phyloP scores from a whole-genome alignment of 352 stramenopile genomes.

The Phytophthora colocasiae region DNA sequence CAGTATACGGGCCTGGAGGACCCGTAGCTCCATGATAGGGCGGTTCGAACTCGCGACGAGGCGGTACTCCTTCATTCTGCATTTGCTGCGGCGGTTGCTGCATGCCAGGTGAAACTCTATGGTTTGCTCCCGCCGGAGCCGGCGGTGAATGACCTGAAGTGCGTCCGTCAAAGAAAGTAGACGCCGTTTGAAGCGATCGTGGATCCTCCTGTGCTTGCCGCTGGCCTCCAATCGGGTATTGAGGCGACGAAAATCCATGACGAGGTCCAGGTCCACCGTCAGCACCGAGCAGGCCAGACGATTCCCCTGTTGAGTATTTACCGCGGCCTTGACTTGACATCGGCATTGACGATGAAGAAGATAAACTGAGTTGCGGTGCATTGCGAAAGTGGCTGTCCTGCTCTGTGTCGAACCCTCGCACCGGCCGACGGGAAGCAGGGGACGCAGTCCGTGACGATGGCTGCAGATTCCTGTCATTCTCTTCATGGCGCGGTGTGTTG shows the following conservation, averaged over 20 bases:
- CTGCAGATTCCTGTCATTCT: conserved; percentile 28
- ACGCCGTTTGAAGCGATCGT: conserved; percentile 16
- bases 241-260: conserved; percentile 30
- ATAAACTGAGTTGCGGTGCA: conserved; percentile 9
- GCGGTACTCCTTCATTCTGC: conserved; percentile 16
- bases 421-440: conserved; percentile 21
- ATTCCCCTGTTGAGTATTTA: conserved; percentile 26
- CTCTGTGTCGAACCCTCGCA: conserved; percentile 36
- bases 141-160: conserved; percentile 15
- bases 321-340: conserved; percentile 21
- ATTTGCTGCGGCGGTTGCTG: conserved; percentile 29
- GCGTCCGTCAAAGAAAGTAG: conserved; percentile 29
- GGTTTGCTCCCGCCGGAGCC: conserved; percentile 5
- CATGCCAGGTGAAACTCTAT: conserved; percentile 28
- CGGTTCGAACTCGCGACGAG: conserved; percentile 31
- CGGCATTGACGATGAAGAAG: conserved; percentile 26
- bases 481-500: conserved; percentile 18
- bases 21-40: conserved; percentile 20
- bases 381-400: conserved; percentile 40
- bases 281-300: conserved; percentile 15
- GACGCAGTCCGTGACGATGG: conserved; percentile 25
- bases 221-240: conserved; percentile 27
- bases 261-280: conserved; percentile 19
- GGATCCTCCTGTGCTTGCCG: conserved; percentile 30
- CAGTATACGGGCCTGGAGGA: conserved; percentile 20